A percentile compares a stretch with the other conserved stretches of the same genome.
phyloP scores from a whole-genome alignment of 345 rosid species.

The Acer negundo region DNA sequence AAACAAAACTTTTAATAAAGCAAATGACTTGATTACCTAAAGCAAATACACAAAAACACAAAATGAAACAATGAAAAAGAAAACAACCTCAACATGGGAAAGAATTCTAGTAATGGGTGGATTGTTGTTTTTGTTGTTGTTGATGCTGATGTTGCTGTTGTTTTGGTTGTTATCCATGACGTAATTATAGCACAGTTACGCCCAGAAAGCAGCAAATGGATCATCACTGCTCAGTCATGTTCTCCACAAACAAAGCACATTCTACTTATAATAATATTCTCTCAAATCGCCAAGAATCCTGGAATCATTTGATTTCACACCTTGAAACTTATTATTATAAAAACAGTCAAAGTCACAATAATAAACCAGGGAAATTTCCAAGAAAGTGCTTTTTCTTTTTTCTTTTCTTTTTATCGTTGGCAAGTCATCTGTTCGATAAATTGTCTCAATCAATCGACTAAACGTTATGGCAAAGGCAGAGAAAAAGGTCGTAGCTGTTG shows the following conservation, averaged over 20 bases:
- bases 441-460: neutral
- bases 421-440: neutral
- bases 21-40: neutral
- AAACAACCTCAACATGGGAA: conserved; percentile 27
- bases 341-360: neutral
- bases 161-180: conserved; percentile 18
- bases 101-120: conserved; percentile 15
- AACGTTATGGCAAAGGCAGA: too few relatives aligned
- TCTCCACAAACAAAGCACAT: neutral
- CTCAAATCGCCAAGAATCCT: neutral
- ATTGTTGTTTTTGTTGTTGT: neutral
- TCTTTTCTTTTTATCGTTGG: neutral
- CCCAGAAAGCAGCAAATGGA: neutral
- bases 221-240: conserved; percentile 17
- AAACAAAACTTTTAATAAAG: neutral
- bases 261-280: neutral
- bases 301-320: neutral
- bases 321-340: neutral
- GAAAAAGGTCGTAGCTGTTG: neutral
- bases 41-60: neutral
- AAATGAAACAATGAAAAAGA: neutral
- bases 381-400: neutral
- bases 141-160: neutral
- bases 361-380: neutral
- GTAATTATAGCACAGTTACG: neutral